Conservation (phyloP, 352 stramenopile genomes). For the Pythium coloratum region DNA sequence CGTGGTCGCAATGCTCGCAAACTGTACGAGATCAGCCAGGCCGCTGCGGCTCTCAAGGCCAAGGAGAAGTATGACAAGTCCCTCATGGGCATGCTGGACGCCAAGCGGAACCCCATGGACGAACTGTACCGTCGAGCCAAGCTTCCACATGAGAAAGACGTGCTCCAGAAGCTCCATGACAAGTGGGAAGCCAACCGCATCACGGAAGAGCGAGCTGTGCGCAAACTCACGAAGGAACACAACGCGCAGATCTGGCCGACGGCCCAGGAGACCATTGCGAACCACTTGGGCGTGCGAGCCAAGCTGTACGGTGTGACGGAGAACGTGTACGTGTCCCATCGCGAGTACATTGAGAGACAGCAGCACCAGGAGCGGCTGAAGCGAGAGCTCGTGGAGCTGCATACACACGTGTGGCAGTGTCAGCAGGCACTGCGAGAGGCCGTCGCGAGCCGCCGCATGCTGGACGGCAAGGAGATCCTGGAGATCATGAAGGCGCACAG, state of each 20-base stretch:
- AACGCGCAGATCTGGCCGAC: conserved; percentile 28
- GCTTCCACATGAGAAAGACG: conserved; percentile 42
- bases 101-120: conserved; percentile 64
- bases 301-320: conserved; percentile 72
- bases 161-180: conserved; percentile 41
- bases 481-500: conserved; percentile 45
- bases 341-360: conserved; percentile 40
- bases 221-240: conserved; percentile 47
- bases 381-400: conserved; percentile 36
- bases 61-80: conserved; percentile 62
- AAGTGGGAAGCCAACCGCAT: conserved; percentile 52
- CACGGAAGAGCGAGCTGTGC: conserved; percentile 44
- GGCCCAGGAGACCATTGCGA: conserved; percentile 43
- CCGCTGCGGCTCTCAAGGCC: conserved; percentile 47
- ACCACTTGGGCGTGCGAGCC: conserved; percentile 38
- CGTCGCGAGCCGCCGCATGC: conserved; percentile 41
- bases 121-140: conserved; percentile 60
- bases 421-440: conserved; percentile 44
- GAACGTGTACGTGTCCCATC: conserved; percentile 63
- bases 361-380: conserved; percentile 35
- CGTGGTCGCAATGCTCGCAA: conserved; percentile 42
- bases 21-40: conserved; percentile 59
- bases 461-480: conserved; percentile 54
- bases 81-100: conserved; percentile 46
- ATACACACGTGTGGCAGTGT: conserved; percentile 37